Conservation (phyloP, 2,329 filamentous ascomycete genomes). For the Pleochaeta shiraiana region DNA sequence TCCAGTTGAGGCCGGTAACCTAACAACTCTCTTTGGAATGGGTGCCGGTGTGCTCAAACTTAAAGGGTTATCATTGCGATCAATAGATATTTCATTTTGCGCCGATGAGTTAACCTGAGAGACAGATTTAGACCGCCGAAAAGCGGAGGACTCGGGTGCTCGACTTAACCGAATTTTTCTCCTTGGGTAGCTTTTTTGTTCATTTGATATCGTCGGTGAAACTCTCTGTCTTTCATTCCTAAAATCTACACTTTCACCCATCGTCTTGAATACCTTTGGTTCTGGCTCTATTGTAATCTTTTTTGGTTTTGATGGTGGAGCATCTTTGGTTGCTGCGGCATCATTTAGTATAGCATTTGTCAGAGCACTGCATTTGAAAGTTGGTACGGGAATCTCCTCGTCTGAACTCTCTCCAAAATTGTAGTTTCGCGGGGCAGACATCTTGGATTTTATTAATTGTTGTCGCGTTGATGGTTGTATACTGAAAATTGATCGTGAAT, state of each 20-base stretch:
- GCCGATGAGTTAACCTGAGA: conserved; percentile 12
- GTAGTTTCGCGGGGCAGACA: conserved; percentile 21
- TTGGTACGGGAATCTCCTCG: conserved; percentile 70
- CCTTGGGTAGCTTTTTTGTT: conserved; percentile 15
- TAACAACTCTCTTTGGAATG: conserved; percentile 13
- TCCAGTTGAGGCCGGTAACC: conserved; percentile 13
- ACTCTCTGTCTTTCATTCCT: background rate
- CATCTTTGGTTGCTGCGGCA: conserved; percentile 20
- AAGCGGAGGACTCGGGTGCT: conserved; percentile 14
- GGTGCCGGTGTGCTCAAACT: conserved; percentile 18
- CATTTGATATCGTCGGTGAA: conserved; percentile 6
- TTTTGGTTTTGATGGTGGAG: conserved; percentile 9
- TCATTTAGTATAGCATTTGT: conserved; percentile 67
- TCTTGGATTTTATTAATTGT: conserved; percentile 12
- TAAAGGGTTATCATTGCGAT: conserved; percentile 11
- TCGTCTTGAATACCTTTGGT: conserved; percentile 3
- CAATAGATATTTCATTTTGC: conserved; percentile 7
- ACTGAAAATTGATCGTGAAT: conserved; percentile 27
- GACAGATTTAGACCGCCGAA: conserved; percentile 14
- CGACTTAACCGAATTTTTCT: conserved; percentile 17
- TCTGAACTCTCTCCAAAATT: conserved; percentile 69
- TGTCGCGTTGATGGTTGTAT: conserved; percentile 28
- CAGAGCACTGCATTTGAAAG: conserved; percentile 76
- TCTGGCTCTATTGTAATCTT: conserved; percentile 9
- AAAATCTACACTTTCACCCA: conserved; percentile 5